Percentiles rank a stretch among this genome's conserved stretches.
These are phyloP conservation scores for Phytophthora syringae DNA, from an alignment of 352 stramenopile genomes.

Conservation along the genomic window DNA sequence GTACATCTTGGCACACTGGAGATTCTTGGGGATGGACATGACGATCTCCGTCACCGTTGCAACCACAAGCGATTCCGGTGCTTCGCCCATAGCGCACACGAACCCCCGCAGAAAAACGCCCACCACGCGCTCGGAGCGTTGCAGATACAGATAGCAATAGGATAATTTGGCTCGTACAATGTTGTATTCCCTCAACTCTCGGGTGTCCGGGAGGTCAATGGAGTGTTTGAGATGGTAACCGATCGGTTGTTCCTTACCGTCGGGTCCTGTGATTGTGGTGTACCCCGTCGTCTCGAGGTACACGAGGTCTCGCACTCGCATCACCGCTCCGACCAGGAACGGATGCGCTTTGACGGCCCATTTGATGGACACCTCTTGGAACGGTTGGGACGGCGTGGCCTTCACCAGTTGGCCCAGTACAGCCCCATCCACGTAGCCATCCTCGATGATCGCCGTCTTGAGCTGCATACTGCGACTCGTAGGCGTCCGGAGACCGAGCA, in stretches of 20 bases:
- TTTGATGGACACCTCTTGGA: conserved; percentile 53
- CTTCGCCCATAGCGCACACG: conserved; percentile 51
- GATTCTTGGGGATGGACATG: conserved; percentile 56
- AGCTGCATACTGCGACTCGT: conserved; percentile 58
- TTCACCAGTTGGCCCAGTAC: conserved; percentile 48
- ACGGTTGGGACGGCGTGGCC: conserved; percentile 49
- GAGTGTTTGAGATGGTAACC: conserved; percentile 71
- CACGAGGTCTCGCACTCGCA: conserved; percentile 63
- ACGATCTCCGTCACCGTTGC: conserved; percentile 59
- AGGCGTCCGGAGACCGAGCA: conserved; percentile 57
- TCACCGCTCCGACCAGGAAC: conserved; percentile 50
- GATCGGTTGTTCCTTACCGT: conserved; percentile 41
- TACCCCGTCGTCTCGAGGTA: conserved; percentile 63
- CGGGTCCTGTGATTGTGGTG: conserved; percentile 32
- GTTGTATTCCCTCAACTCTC: conserved; percentile 33
- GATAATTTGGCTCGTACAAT: conserved; percentile 60
- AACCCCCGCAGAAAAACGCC: conserved; percentile 56
- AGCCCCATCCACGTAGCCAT: conserved; percentile 55
- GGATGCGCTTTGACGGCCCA: conserved; percentile 63
- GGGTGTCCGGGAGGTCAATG: conserved; percentile 50
- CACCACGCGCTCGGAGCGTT: conserved; percentile 48
- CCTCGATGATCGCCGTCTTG: conserved; percentile 59
- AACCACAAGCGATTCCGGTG: conserved; percentile 55
- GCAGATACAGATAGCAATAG: conserved; percentile 57
- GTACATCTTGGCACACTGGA: conserved; percentile 55